Percentiles rank a stretch among this genome's conserved stretches.
Evolutionary conservation across 106 monocot species (phyloP).

Genomic region (Dendrobium huoshanense): DNA sequence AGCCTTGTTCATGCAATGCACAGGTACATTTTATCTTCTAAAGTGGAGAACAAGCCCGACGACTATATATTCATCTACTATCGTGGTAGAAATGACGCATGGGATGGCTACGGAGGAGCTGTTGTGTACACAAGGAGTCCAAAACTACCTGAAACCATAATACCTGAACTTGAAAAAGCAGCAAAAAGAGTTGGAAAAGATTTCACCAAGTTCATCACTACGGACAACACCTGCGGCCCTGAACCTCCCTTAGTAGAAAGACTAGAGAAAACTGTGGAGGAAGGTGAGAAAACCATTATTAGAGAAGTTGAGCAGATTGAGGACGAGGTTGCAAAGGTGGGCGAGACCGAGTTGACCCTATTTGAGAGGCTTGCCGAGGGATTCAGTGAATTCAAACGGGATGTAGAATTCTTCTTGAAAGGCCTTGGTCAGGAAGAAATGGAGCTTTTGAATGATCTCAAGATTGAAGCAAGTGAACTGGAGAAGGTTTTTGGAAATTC

Average conservation of each 20-base stretch:
- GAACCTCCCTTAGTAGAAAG: conserved; percentile 88
- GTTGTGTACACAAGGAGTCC: conserved; percentile 77
- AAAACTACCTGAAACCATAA: conserved; percentile 56
- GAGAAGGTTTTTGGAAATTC: conserved; percentile 69
- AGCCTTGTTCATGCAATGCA: background rate
- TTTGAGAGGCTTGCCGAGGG: conserved; percentile 57
- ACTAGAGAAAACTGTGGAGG: conserved; percentile 86
- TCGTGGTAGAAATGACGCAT: conserved; percentile 87
- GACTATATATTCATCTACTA: conserved; percentile 93
- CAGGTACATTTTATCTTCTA: conserved; percentile 92
- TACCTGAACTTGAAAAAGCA: conserved; percentile 76
- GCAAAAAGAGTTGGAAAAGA: conserved; percentile 61
- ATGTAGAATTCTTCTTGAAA: conserved; percentile 35
- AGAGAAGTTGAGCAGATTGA: conserved; percentile 78
- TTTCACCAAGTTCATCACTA: conserved; percentile 71
- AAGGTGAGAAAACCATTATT: conserved; percentile 80
- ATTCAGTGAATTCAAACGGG: conserved; percentile 32
- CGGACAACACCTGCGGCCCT: conserved; percentile 85
- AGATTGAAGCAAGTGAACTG: conserved; percentile 80
- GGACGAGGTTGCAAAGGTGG: conserved; percentile 58
- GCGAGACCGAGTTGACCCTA: conserved; percentile 42
- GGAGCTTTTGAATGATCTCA: conserved; percentile 70
- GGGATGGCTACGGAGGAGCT: conserved; percentile 96
- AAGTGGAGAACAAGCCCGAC: conserved; percentile 63
- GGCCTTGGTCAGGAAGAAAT: conserved; percentile 78